Evolutionary conservation across 2,329 filamentous ascomycete species (phyloP).

Genomic region (Curvularia lunata): DNA sequence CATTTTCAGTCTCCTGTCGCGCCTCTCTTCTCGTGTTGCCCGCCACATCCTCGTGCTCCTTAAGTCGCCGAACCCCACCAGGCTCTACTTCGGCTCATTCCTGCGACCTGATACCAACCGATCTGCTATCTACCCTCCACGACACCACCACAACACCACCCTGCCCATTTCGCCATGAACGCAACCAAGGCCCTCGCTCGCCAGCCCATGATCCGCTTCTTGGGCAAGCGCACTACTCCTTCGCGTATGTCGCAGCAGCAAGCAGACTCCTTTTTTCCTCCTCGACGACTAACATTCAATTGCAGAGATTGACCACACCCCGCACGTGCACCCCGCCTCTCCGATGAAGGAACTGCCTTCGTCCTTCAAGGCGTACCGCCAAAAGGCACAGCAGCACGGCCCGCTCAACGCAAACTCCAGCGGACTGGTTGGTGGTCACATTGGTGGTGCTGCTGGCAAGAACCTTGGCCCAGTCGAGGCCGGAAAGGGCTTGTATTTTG

Average conservation of each 20-base stretch:
- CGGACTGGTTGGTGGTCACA: slow-evolving; percentile 42
- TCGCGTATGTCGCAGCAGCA: slow-evolving; percentile 46
- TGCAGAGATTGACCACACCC: slow-evolving; percentile 75
- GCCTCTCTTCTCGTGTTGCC: background rate
- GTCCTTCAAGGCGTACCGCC: slow-evolving; percentile 77
- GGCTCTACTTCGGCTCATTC: slow-evolving; percentile 2
- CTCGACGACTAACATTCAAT: slow-evolving; percentile 17
- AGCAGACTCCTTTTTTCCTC: background rate
- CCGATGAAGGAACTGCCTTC: slow-evolving; percentile 69
- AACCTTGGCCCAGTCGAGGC: slow-evolving; percentile 76
- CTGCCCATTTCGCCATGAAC: slow-evolving; percentile 47
- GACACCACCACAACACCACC: slow-evolving; percentile 12
- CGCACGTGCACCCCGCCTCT: slow-evolving; percentile 74
- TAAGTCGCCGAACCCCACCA: background rate
- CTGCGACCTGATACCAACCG: background rate
- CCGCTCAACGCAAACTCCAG: slow-evolving; percentile 60
- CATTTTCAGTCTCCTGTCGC: background rate
- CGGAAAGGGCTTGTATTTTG: slow-evolving; percentile 79
- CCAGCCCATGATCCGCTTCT: slow-evolving; percentile 60
- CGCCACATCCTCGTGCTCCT: background rate
- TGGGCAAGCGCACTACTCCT: slow-evolving; percentile 57
- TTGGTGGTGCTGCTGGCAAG: slow-evolving; percentile 69
- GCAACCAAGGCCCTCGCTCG: slow-evolving; percentile 55
- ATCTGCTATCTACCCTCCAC: slow-evolving; percentile 2
- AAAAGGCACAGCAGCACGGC: slow-evolving; percentile 79